A percentile compares a stretch with the other conserved stretches of the same genome.
Evolutionary conservation across 1,284 basidiomycete genomes (phyloP).

Genomic region (Sporisorium sorghi): DNA sequence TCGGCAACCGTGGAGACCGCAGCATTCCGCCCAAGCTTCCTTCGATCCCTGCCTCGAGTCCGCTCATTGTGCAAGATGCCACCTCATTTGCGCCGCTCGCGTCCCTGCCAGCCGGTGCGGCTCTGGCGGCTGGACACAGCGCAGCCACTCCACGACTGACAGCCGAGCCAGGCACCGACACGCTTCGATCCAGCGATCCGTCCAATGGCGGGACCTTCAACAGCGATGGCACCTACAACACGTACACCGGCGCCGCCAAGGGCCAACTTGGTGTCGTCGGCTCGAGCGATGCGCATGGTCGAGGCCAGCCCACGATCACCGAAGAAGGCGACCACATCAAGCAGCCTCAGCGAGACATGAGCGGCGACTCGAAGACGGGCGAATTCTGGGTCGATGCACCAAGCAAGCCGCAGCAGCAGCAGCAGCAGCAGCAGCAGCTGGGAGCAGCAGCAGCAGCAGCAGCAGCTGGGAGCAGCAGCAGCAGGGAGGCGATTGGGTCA

Average conservation of each 20-base stretch:
- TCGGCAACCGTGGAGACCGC: constrained; percentile 6
- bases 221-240: constrained; percentile 39
- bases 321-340: constrained; percentile 13
- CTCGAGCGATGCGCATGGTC: constrained; percentile 4
- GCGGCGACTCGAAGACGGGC: constrained; percentile 20
- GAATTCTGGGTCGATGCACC: constrained; percentile 21
- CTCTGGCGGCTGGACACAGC: not conserved
- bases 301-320: constrained; percentile 5
- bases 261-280: constrained; percentile 34
- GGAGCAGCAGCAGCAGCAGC: too few species aligned
- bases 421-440: too few species aligned
- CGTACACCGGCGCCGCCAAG: constrained; percentile 28
- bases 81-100: constrained; percentile 11
- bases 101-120: not conserved
- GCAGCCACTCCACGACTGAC: constrained; percentile 2
- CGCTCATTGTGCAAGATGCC: constrained; percentile 25
- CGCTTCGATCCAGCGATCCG: constrained; percentile 18
- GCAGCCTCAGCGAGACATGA: constrained; percentile 20
- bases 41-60: constrained; percentile 31
- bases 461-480: constrained; percentile 12
- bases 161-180: constrained; percentile 15
- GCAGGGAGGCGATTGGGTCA: constrained; percentile 27
- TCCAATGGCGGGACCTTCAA: constrained; percentile 24
- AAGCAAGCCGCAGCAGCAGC: constrained; percentile 8
- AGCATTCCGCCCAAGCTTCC: constrained; percentile 29